phyloP scores from a whole-genome alignment of 345 rosid genomes.

The Mercurialis annua region DNA sequence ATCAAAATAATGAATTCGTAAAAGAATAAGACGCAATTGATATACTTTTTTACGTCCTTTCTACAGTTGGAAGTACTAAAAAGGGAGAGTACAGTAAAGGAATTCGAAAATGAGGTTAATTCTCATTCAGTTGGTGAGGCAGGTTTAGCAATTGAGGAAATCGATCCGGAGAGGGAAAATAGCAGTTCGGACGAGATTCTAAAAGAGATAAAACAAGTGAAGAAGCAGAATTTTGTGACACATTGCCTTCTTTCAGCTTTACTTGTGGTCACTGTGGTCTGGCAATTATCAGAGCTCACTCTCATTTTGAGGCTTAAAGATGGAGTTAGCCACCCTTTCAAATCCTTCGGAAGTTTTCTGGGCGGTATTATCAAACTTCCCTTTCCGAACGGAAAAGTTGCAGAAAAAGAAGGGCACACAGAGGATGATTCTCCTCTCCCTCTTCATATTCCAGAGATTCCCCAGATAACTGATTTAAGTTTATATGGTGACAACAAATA shows the following conservation, averaged over 20 bases:
- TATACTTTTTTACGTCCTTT: no score
- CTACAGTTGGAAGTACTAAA: slow-evolving; percentile 4
- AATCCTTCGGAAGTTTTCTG: slow-evolving; percentile 48
- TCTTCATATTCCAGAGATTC: slow-evolving; percentile 24
- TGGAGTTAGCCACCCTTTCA: slow-evolving; percentile 59
- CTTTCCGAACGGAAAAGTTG: background rate
- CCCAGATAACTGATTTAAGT: slow-evolving; percentile 24
- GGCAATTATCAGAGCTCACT: slow-evolving; percentile 80
- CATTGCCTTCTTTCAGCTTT: slow-evolving; percentile 65
- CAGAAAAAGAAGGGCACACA: slow-evolving; percentile 15
- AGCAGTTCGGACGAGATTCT: slow-evolving; percentile 41
- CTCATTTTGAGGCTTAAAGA: slow-evolving; percentile 55
- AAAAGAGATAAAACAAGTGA: slow-evolving; percentile 55
- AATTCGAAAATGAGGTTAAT: slow-evolving; percentile 6
- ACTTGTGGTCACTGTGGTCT: slow-evolving; percentile 60
- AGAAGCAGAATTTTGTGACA: slow-evolving; percentile 63
- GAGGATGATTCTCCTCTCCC: slow-evolving; percentile 29
- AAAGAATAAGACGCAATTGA: no score
- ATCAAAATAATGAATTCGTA: no score
- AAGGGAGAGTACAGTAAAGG: background rate
- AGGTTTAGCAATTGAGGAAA: slow-evolving; percentile 1
- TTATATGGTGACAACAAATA: slow-evolving; percentile 15
- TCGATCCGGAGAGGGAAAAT: slow-evolving; percentile 9
- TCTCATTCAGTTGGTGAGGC: slow-evolving; percentile 16
- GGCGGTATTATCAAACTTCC: slow-evolving; percentile 36